Percentiles rank a stretch among this genome's conserved stretches.
Conservation (phyloP, 2,329 filamentous ascomycete species). For the Beauveria brongniartii region DNA sequence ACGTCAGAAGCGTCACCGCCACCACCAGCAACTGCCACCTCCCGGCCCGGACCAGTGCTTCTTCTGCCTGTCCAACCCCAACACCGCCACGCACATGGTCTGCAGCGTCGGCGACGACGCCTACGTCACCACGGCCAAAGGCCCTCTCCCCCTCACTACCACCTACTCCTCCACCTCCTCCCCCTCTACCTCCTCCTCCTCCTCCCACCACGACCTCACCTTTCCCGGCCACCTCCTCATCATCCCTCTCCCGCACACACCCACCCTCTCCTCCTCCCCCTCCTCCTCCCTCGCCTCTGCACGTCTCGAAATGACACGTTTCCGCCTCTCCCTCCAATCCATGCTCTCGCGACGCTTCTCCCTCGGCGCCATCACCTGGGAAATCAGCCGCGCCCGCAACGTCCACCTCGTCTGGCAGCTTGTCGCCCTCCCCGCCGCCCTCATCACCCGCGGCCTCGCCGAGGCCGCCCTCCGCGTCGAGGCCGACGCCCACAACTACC, state of each 20-base stretch:
- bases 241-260: slow-evolving; percentile 75
- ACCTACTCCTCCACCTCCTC: slow-evolving; percentile 55
- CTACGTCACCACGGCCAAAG: slow-evolving; percentile 88
- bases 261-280: slow-evolving; percentile 63
- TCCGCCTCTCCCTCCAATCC: slow-evolving; percentile 65
- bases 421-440: slow-evolving; percentile 61
- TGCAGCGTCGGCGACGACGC: slow-evolving; percentile 79
- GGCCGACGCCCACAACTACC: slow-evolving; percentile 63
- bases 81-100: slow-evolving; percentile 78
- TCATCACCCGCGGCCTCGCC: slow-evolving; percentile 65
- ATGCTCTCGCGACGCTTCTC: slow-evolving; percentile 58
- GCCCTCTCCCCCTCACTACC: slow-evolving; percentile 64
- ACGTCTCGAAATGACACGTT: slow-evolving; percentile 74
- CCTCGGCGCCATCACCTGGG: slow-evolving; percentile 83
- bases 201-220: slow-evolving; percentile 51
- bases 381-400: slow-evolving; percentile 73
- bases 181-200: slow-evolving; percentile 57
- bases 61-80: slow-evolving; percentile 88
- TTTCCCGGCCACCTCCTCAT: slow-evolving; percentile 87
- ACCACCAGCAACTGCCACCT: slow-evolving; percentile 43
- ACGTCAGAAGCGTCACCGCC: slow-evolving; percentile 38
- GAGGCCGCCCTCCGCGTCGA: slow-evolving; percentile 85
- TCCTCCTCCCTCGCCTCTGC: slow-evolving; percentile 48
- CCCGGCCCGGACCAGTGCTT: slow-evolving; percentile 77
- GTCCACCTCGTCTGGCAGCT: slow-evolving; percentile 95